Conservation (phyloP, 1,284 basidiomycete species). For the Veloboletus limbatus region DNA sequence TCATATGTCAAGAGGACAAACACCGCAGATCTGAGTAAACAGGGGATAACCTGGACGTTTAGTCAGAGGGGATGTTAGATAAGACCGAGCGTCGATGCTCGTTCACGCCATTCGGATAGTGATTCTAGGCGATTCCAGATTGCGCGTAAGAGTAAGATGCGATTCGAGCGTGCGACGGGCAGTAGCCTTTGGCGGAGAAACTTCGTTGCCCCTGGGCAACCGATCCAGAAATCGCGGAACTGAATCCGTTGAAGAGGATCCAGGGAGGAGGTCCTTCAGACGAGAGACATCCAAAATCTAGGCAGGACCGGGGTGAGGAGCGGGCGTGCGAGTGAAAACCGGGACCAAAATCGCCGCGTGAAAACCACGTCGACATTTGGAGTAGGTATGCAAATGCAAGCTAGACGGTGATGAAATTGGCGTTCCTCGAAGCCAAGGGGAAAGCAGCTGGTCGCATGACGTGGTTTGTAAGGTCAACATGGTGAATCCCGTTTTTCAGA, state of each 20-base stretch:
- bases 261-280: not conserved
- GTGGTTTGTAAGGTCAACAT: constrained; percentile 2
- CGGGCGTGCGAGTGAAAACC: not conserved
- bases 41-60: not conserved
- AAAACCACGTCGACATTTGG: not conserved
- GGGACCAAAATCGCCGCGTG: not conserved
- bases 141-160: not conserved
- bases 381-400: not conserved
- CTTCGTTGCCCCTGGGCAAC: not conserved
- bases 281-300: not conserved
- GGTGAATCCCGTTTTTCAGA: constrained; percentile 5
- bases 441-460: constrained; percentile 12
- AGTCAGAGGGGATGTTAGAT: not conserved
- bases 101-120: not conserved
- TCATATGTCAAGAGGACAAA: constrained; percentile 8
- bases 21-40: not conserved
- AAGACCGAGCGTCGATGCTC: not conserved
- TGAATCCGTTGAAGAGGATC: not conserved
- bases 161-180: constrained; percentile 4
- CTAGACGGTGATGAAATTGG: not conserved
- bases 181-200: not conserved
- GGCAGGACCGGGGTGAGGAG: not conserved
- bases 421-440: constrained; percentile 7
- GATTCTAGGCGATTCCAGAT: constrained; percentile 3
- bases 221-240: constrained; percentile 11